Base-by-base conservation (phyloP, 306 rosid genomes). In the Medicago lupulina region DNA sequence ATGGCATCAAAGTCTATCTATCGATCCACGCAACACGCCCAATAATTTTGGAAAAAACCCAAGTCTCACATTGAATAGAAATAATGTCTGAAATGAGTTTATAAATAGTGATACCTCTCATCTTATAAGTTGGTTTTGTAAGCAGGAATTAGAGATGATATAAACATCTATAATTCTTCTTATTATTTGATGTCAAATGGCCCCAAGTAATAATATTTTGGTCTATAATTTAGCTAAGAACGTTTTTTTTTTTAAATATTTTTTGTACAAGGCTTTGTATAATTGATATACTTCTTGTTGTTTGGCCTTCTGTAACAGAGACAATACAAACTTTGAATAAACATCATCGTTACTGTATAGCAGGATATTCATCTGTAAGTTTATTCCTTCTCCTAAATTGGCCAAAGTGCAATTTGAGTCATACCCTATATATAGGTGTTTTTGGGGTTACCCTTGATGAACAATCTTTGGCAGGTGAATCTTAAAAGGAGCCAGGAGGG, bases 281-380 rank as follows among this genome's bases (percentile, higher is more conserved):
- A 57, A 43, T 63, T 76, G 70, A 76, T 55, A 53, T 41, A 55
- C 28, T 81, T 57, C 8, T 60, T 34, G 23, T 62, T 53, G 41
- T 28, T 19, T 63, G 49, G 57, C 21, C 8, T 71, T 62, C 40
- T 64, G 39, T 44, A 60, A 34, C 81, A 81, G 85, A 81, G 40
- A 64, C 79, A 57, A 76, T 71, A 36, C 70, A 55, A 12, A 14
- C 78, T 71, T 49, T 81, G 81, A 71, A 65, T 55, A 50, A 49
- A 31, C 63, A 81, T 71, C 70, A 9, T 54, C 47, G 66, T 71
- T n/a, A n/a, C n/a, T n/a, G n/a, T n/a, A n/a, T n/a, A n/a, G n/a
- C n/a, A n/a, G n/a, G n/a, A n/a, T n/a, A n/a, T n/a, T n/a, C 75
- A 55, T 76, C 19, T 55, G 85, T 81, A 55, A 44, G 85, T 57